phyloP scores from a whole-genome alignment of 768 basidiomycete genomes.

The Suillus fuscotomentosus region DNA sequence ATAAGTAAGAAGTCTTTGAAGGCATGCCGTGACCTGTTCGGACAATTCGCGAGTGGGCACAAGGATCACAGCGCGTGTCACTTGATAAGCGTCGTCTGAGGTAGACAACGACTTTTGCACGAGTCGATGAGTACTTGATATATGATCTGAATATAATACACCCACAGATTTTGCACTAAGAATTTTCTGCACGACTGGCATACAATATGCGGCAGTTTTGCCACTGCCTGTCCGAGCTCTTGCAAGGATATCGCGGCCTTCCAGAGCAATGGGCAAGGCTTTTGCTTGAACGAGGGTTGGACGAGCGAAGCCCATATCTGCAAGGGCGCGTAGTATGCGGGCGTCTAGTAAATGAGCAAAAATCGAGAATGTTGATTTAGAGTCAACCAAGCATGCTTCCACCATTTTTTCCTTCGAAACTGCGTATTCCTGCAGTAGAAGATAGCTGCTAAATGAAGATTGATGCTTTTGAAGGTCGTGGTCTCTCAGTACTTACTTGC shows the following conservation, averaged over 20 bases:
- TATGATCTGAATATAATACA: constrained; percentile 12
- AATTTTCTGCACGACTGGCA: constrained; percentile 89
- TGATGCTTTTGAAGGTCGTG: background rate
- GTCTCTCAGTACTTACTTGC: background rate
- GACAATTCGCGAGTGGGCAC: constrained; percentile 93
- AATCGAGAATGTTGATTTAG: constrained; percentile 48
- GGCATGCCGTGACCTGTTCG: constrained; percentile 79
- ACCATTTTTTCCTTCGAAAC: constrained; percentile 33
- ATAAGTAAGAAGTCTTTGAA: constrained; percentile 66
- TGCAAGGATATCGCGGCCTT: constrained; percentile 88
- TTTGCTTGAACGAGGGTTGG: constrained; percentile 92
- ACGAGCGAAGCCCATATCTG: constrained; percentile 84
- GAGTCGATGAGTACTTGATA: background rate
- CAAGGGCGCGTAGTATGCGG: constrained; percentile 84
- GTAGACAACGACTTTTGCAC: constrained; percentile 35
- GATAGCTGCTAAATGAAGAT: background rate
- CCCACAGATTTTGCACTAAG: constrained; percentile 76
- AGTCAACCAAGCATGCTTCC: constrained; percentile 46
- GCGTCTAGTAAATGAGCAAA: constrained; percentile 82
- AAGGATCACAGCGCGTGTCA: constrained; percentile 74
- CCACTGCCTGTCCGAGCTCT: constrained; percentile 94
- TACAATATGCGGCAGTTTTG: constrained; percentile 94
- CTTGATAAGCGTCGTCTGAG: constrained; percentile 43
- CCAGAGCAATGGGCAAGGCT: constrained; percentile 89
- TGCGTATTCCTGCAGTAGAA: background rate